These are phyloP conservation scores for Martiniozyma abietophila DNA, from an alignment of 805 yeast species.

Conservation along the genomic window DNA sequence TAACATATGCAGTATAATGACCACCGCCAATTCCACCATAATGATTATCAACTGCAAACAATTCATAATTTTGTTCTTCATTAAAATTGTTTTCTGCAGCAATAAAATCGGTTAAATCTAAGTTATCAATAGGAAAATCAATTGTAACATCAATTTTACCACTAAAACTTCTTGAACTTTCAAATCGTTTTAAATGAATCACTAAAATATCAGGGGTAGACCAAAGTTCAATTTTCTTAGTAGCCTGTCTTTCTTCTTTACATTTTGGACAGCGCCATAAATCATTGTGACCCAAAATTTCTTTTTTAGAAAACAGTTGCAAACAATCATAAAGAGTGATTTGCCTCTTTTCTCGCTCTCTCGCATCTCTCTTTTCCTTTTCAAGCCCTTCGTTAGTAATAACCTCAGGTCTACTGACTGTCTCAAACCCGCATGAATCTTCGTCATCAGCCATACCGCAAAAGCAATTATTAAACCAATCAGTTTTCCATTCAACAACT, in stretches of 20 bases:
- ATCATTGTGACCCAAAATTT: constrained; percentile 79
- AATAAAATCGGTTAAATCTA: constrained; percentile 62
- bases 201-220: constrained; percentile 85
- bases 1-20: constrained; percentile 86
- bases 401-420: constrained; percentile 45
- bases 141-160: constrained; percentile 84
- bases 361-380: constrained; percentile 29
- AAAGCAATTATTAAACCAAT: constrained; percentile 42
- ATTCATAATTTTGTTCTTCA: constrained; percentile 55
- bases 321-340: constrained; percentile 69
- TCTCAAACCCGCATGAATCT: constrained; percentile 38
- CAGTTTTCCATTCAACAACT: constrained; percentile 61
- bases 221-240: constrained; percentile 89
- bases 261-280: constrained; percentile 92
- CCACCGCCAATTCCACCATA: constrained; percentile 97
- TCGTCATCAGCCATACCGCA: constrained; percentile 35
- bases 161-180: constrained; percentile 72
- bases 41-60: constrained; percentile 91
- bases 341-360: constrained; percentile 26
- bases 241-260: constrained; percentile 81
- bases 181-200: constrained; percentile 85
- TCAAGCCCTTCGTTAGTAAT: constrained; percentile 49
- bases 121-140: constrained; percentile 76
- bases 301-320: constrained; percentile 66
- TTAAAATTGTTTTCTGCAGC: constrained; percentile 22